These are phyloP conservation scores for Halophytophthora batemanensis DNA, from an alignment of 352 stramenopile species.

Conservation along the genomic window DNA sequence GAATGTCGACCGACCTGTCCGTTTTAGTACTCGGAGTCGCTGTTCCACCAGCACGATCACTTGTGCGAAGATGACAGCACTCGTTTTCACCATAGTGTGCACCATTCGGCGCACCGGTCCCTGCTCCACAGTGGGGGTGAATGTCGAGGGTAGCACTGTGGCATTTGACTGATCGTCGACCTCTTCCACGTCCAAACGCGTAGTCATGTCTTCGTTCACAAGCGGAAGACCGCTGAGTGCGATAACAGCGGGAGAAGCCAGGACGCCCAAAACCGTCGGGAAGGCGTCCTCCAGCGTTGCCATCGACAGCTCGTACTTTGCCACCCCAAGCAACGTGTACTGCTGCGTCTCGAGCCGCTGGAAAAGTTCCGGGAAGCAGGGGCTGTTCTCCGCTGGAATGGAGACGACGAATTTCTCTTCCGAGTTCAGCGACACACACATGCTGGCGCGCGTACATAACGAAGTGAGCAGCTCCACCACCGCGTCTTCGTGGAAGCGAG, in stretches of 20 bases:
- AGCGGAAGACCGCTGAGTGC: not conserved
- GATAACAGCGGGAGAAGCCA: not conserved
- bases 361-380: constrained; percentile 42
- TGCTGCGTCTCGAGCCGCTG: constrained; percentile 15
- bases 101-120: not conserved
- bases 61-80: constrained; percentile 15
- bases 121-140: not conserved
- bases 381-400: constrained; percentile 30
- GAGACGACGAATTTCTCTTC: constrained; percentile 36
- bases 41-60: constrained; percentile 21
- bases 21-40: constrained; percentile 15
- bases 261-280: constrained; percentile 38
- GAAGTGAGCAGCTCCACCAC: constrained; percentile 23
- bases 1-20: constrained; percentile 18
- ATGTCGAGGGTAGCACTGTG: not conserved
- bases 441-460: constrained; percentile 11
- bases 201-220: not conserved
- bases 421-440: constrained; percentile 35
- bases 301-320: constrained; percentile 57
- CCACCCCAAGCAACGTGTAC: constrained; percentile 18
- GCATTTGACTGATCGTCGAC: not conserved
- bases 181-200: not conserved
- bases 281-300: constrained; percentile 68
- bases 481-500: constrained; percentile 11
- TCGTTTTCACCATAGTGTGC: not conserved